Conservation (phyloP, 768 basidiomycete species). For the Phylloporus scabripes region DNA sequence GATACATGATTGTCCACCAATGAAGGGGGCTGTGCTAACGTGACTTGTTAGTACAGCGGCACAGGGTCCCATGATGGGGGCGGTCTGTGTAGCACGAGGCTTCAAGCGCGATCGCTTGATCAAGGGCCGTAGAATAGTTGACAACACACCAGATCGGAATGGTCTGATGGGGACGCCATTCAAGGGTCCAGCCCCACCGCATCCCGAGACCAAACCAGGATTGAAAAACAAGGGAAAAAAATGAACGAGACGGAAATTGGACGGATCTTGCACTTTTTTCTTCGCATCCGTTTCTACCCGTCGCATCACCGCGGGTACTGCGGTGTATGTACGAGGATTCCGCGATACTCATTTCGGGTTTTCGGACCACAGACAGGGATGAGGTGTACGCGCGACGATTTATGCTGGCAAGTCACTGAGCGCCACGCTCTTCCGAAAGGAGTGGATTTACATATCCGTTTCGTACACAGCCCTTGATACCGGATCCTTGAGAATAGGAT, state of each 20-base stretch:
- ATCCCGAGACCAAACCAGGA: slow-evolving; percentile 1
- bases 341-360: slow-evolving; percentile 19
- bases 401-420: slow-evolving; percentile 1
- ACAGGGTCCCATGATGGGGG: background rate
- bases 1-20: background rate
- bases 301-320: slow-evolving; percentile 12
- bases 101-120: background rate
- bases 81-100: background rate
- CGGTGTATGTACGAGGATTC: slow-evolving; percentile 14
- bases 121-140: background rate
- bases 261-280: slow-evolving; percentile 1
- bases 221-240: slow-evolving; percentile 2
- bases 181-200: background rate
- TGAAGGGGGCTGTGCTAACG: slow-evolving; percentile 4
- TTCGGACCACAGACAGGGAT: background rate
- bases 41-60: background rate
- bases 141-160: background rate
- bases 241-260: slow-evolving; percentile 5
- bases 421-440: background rate
- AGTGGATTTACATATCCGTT: slow-evolving; percentile 5
- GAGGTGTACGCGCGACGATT: background rate
- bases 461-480: slow-evolving; percentile 3
- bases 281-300: slow-evolving; percentile 8
- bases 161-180: background rate
- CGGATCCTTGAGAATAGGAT: background rate